Evolutionary conservation across 768 basidiomycete species (phyloP).

Genomic region (Tricholoma terreum): DNA sequence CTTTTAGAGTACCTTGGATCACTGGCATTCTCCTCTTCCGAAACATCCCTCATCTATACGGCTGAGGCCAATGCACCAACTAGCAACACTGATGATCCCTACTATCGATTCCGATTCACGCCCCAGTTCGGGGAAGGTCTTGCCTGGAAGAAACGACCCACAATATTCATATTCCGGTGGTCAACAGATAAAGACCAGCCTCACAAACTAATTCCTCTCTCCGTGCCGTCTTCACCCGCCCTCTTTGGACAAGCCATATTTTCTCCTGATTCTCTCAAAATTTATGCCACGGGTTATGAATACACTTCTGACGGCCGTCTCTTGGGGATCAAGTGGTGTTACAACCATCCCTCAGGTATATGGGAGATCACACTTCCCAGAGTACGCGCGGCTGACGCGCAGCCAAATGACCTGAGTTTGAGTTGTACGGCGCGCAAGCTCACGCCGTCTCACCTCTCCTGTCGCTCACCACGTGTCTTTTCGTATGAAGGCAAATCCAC

Average conservation of each 20-base stretch:
- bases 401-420: constrained; percentile 4
- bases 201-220: constrained; percentile 9
- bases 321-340: constrained; percentile 57
- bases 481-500: constrained; percentile 17
- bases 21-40: constrained; percentile 52
- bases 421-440: constrained; percentile 33
- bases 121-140: constrained; percentile 66
- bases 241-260: constrained; percentile 60
- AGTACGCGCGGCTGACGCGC: constrained; percentile 3
- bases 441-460: constrained; percentile 42
- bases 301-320: constrained; percentile 52
- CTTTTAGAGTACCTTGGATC: constrained; percentile 49
- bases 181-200: constrained; percentile 10
- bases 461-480: constrained; percentile 58
- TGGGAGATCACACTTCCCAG: constrained; percentile 43
- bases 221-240: constrained; percentile 19
- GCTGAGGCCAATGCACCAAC: constrained; percentile 49
- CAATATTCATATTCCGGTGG: constrained; percentile 55
- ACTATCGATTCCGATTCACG: constrained; percentile 48
- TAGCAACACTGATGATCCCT: constrained; percentile 28
- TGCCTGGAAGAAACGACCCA: constrained; percentile 48
- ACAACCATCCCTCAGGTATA: constrained; percentile 56
- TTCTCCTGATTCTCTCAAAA: constrained; percentile 31
- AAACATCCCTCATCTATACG: constrained; percentile 52
- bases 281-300: constrained; percentile 65